Evolutionary conservation across 805 yeast species (phyloP), one percentile per base, ranked within the genome.

Genomic region (Brettanomyces custersianus): DNA sequence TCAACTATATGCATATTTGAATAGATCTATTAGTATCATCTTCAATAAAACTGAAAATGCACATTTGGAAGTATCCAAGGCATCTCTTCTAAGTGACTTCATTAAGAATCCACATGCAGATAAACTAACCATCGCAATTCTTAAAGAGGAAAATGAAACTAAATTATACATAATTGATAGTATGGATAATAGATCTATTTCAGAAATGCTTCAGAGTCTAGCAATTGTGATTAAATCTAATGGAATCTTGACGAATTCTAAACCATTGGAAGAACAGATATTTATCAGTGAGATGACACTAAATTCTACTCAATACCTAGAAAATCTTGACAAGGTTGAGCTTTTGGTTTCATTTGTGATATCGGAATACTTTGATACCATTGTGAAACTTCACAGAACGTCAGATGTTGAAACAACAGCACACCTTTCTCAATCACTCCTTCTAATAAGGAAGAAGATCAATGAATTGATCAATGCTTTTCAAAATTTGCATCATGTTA

Each of bases 381-480:
- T 52, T 71, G 6, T 46, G 58, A 3, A 26, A 27, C 32, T 2
- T 31, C 41, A 3, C 59, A 20, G 23, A 19, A 19, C 12, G n/a
- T n/a, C n/a, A n/a, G n/a, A n/a, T n/a, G n/a, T n/a, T n/a, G n/a
- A n/a, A n/a, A n/a, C n/a, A n/a, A n/a, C n/a, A n/a, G n/a, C n/a
- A n/a, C n/a, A n/a, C n/a, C 15, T 6, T n/a, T 26, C 15, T 4
- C 68, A 60, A 1, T 54, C 65, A 0, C 57, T 75, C 5, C 53
- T 60, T 3, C 49, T 61, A 3, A 68, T 86, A 1, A 74, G 75
- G 43, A 76, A 70, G 52, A 80, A 76, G 47, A 66, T 86, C 36
- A 68, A 71, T 24, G 95, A 85, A 39, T 59, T 87, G 17, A 72
- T 82, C 1, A 49, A 72, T 13, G 76, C 90, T 0, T 59, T 87